Conservation (phyloP, 495 filamentous ascomycete genomes). For the Lepraria neglecta region DNA sequence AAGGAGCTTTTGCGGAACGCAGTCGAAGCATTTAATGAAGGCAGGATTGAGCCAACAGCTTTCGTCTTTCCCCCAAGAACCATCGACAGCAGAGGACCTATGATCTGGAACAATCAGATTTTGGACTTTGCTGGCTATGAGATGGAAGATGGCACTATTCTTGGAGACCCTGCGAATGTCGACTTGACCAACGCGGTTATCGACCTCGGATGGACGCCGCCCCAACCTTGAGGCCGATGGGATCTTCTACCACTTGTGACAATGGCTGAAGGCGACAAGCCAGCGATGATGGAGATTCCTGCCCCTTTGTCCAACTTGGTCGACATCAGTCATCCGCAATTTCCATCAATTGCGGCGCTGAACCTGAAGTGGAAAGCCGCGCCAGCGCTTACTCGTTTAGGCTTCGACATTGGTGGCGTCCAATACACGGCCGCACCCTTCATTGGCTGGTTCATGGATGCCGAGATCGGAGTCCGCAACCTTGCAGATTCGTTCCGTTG, state of each 20-base stretch:
- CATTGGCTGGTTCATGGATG: constrained; percentile 31
- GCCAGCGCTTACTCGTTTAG: constrained; percentile 26
- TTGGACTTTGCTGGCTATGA: constrained; percentile 29
- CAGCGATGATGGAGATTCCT: constrained; percentile 25
- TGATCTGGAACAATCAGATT: constrained; percentile 30
- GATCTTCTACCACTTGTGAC: constrained; percentile 30
- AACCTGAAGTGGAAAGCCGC: constrained; percentile 25
- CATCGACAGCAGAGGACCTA: constrained; percentile 23
- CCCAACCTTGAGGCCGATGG: constrained; percentile 24
- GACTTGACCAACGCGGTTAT: constrained; percentile 27
- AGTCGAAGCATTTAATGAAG: constrained; percentile 24
- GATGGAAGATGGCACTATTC: constrained; percentile 24
- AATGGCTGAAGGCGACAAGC: constrained; percentile 29
- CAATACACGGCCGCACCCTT: constrained; percentile 32
- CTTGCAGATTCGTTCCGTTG: constrained; percentile 27
- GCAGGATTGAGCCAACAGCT: constrained; percentile 27
- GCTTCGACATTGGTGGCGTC: constrained; percentile 31
- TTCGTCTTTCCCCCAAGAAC: constrained; percentile 29
- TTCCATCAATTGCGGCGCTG: constrained; percentile 22
- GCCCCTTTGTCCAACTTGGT: constrained; percentile 17
- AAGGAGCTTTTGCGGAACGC: constrained; percentile 13
- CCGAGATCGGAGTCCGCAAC: constrained; percentile 27
- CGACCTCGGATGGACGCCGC: constrained; percentile 28
- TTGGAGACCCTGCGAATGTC: constrained; percentile 28
- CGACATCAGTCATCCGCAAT: constrained; percentile 27